These are phyloP conservation scores for Daldinia concentrica DNA, from an alignment of 495 filamentous ascomycete genomes.

Conservation along the genomic window DNA sequence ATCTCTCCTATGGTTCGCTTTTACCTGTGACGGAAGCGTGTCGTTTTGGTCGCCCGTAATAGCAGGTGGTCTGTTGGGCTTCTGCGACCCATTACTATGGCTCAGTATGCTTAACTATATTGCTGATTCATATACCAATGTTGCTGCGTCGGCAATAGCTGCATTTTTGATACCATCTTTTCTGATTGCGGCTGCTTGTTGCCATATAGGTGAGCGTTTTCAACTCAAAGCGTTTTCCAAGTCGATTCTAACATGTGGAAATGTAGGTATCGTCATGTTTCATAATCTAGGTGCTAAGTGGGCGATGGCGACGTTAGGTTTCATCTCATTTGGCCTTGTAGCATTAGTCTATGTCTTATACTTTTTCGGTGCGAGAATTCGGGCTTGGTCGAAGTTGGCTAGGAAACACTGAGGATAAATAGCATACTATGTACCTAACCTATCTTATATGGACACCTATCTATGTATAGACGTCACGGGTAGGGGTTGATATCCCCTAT, in stretches of 20 bases:
- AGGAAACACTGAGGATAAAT: conserved; percentile 26
- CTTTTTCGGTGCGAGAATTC: conserved; percentile 49
- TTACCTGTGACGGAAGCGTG: conserved; percentile 49
- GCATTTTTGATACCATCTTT: conserved; percentile 53
- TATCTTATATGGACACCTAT: too few relatives aligned
- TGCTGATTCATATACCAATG: conserved; percentile 52
- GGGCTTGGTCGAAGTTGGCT: conserved; percentile 37
- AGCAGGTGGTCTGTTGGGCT: conserved; percentile 48
- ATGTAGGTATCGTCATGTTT: conserved; percentile 51
- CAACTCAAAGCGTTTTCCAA: neutral
- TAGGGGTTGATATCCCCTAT: too few relatives aligned
- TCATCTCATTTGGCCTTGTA: conserved; percentile 50
- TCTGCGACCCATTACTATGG: conserved; percentile 52
- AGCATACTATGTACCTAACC: neutral
- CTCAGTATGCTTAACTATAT: conserved; percentile 53
- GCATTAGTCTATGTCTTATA: conserved; percentile 51
- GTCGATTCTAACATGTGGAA: conserved; percentile 12
- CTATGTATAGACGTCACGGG: too few relatives aligned
- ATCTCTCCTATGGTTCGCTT: conserved; percentile 52
- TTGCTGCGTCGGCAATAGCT: conserved; percentile 51
- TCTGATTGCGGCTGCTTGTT: conserved; percentile 49
- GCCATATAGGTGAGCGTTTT: conserved; percentile 44
- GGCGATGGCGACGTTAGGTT: conserved; percentile 51
- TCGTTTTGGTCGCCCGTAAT: conserved; percentile 51
- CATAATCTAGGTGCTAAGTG: conserved; percentile 49